A percentile compares a stretch with the other conserved stretches of the same genome.
Evolutionary conservation across 768 basidiomycete species (phyloP).

Genomic region (Kwoniella mangroviensis): DNA sequence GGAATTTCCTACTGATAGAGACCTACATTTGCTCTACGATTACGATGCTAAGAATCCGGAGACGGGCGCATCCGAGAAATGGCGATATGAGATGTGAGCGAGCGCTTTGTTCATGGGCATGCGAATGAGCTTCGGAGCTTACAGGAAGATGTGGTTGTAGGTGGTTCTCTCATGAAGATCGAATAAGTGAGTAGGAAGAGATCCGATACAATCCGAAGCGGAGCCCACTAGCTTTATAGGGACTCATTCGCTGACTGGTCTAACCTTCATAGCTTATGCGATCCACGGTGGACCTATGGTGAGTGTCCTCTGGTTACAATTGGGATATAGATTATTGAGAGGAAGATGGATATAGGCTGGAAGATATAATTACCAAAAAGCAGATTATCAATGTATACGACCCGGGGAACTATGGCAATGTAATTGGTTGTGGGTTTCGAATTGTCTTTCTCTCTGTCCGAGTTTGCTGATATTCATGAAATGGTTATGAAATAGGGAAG

Average conservation of each 20-base stretch:
- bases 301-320: neutral
- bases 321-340: no score
- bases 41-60: conserved; percentile 22
- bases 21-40: conserved; percentile 20
- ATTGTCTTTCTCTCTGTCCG: no score
- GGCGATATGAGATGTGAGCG: conserved; percentile 25
- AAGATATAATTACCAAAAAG: conserved; percentile 21
- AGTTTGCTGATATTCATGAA: no score
- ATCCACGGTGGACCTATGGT: conserved; percentile 25
- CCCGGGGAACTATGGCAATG: conserved; percentile 26
- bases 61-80: conserved; percentile 18
- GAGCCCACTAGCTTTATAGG: no score
- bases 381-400: conserved; percentile 21
- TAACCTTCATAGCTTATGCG: conserved; percentile 1
- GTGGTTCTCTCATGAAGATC: conserved; percentile 22
- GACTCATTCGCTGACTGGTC: neutral
- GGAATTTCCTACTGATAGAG: neutral
- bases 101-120: neutral
- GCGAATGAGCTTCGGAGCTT: neutral
- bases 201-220: no score
- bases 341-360: conserved; percentile 6
- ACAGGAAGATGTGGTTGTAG: neutral
- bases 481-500: no score
- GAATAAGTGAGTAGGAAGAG: conserved; percentile 2
- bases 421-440: conserved; percentile 24